Conservation (phyloP, 345 rosid species). For the Hirschfeldia incana region DNA sequence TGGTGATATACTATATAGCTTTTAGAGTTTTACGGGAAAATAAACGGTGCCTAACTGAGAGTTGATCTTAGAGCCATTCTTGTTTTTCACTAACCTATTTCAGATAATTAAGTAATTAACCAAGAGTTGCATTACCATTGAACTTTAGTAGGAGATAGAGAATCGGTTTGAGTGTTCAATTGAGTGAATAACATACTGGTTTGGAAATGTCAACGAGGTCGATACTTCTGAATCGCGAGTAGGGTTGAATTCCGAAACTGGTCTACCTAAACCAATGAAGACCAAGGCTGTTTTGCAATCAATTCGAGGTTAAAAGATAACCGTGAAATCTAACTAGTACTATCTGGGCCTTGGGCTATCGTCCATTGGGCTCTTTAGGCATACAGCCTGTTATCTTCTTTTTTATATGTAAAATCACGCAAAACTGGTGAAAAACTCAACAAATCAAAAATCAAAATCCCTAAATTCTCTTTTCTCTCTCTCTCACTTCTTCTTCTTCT, state of each 20-base stretch:
- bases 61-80: not conserved
- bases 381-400: not conserved
- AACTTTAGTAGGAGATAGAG: not conserved
- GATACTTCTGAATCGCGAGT: too few relatives aligned
- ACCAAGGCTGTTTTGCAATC: not conserved
- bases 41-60: too few relatives aligned
- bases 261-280: not conserved
- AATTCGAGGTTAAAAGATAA: not conserved
- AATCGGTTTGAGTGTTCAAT: not conserved
- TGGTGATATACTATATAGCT: too few relatives aligned
- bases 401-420: not conserved
- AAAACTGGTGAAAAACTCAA: not conserved
- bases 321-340: not conserved
- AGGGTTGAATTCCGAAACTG: not conserved
- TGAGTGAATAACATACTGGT: not conserved
- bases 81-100: not conserved
- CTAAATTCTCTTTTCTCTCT: not conserved
- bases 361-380: too few relatives aligned
- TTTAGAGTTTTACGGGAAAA: not conserved
- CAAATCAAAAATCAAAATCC: not conserved
- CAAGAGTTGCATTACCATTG: not conserved
- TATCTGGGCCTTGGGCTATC: too few relatives aligned
- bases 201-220: not conserved
- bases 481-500: not conserved
- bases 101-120: not conserved